Base-by-base conservation (phyloP, 441 rosid species). In the Populus tomentosa region DNA sequence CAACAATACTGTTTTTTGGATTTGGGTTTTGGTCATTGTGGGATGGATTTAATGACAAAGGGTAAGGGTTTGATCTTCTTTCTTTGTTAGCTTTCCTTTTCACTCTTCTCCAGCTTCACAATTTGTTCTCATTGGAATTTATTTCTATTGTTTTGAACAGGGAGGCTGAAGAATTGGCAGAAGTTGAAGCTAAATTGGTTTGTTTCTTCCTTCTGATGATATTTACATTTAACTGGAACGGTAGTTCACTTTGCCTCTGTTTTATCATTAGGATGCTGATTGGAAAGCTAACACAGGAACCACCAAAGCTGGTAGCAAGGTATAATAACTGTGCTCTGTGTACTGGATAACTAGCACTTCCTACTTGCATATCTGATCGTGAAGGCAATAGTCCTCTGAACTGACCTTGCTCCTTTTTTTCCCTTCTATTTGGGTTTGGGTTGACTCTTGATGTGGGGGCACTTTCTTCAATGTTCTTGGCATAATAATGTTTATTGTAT, bases 161-260 rank as follows among this genome's bases (percentile, higher is more conserved):
- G 86, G 91, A 86, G 33, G 86, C 87, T 66, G 98, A 91, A 82
- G 99, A 92, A 78, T 86, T 93, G 80, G 95, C 95, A 63, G 97
- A 92, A 88, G 97, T 93, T 71, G 99, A 95, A 90, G 94, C 94
- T 77, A 83, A 91, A 85, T 80, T 95, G 97, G 99, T 95, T 50
- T 50, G 89, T 84, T 72, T 79, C 24, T 28, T 26, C 68, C 28
- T 35, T 81, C 14, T 71, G 32, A 23, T 61, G 42, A 53, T 35
- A 61, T 71, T 64, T 42, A 71, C 23, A 53, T 80, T 78, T 63
- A 50, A 24, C 46, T 65, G 46, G n/a, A 59, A 66, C 72, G 36
- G 13, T 63, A 50, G 35, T 63, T 81, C 75, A 84, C 75, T 65
- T 76, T 71, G 67, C 72, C 70, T 46, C 78, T 71, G 67, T 79